Conservation (phyloP, 1,139 yeast species). For the Geotrichum australiense region DNA sequence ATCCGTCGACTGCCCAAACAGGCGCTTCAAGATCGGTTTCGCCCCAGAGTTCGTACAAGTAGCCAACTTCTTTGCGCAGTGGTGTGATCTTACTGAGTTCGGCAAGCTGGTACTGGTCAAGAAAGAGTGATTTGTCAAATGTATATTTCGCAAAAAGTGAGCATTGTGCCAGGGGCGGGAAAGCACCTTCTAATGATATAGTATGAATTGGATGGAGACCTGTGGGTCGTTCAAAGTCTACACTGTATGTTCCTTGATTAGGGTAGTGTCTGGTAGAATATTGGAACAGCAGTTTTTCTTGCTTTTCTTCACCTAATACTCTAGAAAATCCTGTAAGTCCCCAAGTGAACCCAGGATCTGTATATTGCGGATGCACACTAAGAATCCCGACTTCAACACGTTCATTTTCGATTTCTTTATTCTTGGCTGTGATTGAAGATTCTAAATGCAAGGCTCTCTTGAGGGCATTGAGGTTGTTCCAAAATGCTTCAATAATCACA, state of each 20-base stretch:
- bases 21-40: constrained; percentile 44
- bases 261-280: constrained; percentile 24
- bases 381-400: constrained; percentile 28
- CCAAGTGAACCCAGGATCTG: constrained; percentile 22
- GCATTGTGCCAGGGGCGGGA: constrained; percentile 31
- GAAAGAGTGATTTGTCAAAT: constrained; percentile 35
- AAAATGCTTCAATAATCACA: constrained; percentile 25
- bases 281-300: constrained; percentile 24
- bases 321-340: constrained; percentile 26
- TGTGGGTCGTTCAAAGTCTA: constrained; percentile 34
- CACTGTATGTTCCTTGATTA: constrained; percentile 26
- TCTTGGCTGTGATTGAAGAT: too few species aligned
- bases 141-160: constrained; percentile 36
- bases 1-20: constrained; percentile 39
- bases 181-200: constrained; percentile 20
- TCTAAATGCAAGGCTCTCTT: too few species aligned
- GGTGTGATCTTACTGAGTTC: constrained; percentile 30
- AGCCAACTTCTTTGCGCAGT: constrained; percentile 31
- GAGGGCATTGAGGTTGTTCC: constrained; percentile 19
- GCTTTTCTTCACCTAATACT: constrained; percentile 19
- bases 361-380: constrained; percentile 19
- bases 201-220: constrained; percentile 42
- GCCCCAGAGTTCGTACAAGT: constrained; percentile 38
- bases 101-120: constrained; percentile 38
- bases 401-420: constrained; percentile 8